Base-by-base conservation (phyloP, 306 rosid genomes). In the Vicia sativa region DNA sequence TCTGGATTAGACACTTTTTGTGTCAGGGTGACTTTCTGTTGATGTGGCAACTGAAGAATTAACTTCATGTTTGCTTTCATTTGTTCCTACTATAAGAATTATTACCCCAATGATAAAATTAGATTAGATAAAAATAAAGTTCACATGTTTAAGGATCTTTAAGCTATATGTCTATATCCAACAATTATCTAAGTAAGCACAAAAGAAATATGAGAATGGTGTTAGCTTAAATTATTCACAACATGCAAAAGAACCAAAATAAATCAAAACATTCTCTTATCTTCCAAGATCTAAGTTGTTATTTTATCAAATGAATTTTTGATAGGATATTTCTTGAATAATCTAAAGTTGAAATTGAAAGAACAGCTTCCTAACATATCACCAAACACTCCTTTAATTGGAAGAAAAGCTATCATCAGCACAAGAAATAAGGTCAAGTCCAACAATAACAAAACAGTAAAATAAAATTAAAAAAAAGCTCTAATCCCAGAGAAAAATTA, bases 201-300 rank as follows among this genome's bases (percentile, higher is more conserved):
- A 69, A 64, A 19, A 50, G 39, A 65, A 62, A 76, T 95, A 83
- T 81, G n/a, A n/a, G n/a, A n/a, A n/a, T n/a, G n/a, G n/a, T n/a
- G n/a, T n/a, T n/a, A n/a, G n/a, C n/a, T 68, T 45, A 21, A 41
- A 52, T 52, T 7, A 14, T 26, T 34, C 46, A 38, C 68, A 25
- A 62, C 55, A n/a, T 15, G 38, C 57, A 55, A 46, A 65, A 19
- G 68, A 21, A 93, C 99, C 76, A 21, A 65, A 13, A 39, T 37
- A 54, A 70, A 70, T 25, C 8, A 77, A 43, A 34, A 4, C 12
- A 13, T 39, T 50, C n/a, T 39, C 16, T 62, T 26, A 50, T 21
- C 11, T 31, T 7, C 0, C 13, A 61, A 42, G 16, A 25, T 26
- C 53, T 39, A 54, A 25, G 6, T 9, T 3, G 58, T 39, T 14